Evolutionary conservation across 495 filamentous ascomycete genomes (phyloP).

Genomic region (Hapsidospora chrysogenum): DNA sequence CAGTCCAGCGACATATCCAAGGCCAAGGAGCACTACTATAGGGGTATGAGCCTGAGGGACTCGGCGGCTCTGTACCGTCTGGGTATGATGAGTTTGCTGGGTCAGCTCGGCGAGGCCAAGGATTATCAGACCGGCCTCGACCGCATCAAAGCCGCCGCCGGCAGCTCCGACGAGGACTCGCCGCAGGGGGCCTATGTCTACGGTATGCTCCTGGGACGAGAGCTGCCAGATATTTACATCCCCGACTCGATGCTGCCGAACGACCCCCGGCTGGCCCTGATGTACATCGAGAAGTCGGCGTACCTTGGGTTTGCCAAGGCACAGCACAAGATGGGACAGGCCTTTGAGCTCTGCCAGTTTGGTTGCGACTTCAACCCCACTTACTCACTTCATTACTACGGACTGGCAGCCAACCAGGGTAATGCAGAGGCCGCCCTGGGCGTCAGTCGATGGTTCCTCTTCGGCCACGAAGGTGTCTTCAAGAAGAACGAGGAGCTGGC

Average conservation of each 20-base stretch:
- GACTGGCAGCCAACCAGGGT: slow-evolving; percentile 72
- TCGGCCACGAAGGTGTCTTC: slow-evolving; percentile 80
- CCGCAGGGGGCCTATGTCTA: slow-evolving; percentile 95
- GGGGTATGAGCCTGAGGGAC: slow-evolving; percentile 60
- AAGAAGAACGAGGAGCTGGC: slow-evolving; percentile 90
- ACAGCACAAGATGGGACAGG: slow-evolving; percentile 91
- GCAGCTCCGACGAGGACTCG: slow-evolving; percentile 88
- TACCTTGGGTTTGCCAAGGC: slow-evolving; percentile 95
- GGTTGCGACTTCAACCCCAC: slow-evolving; percentile 91
- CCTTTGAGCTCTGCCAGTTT: slow-evolving; percentile 85
- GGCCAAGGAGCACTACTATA: slow-evolving; percentile 75
- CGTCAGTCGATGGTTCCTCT: slow-evolving; percentile 97
- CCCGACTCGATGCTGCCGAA: slow-evolving; percentile 53
- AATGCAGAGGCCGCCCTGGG: slow-evolving; percentile 89
- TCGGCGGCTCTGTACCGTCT: slow-evolving; percentile 90
- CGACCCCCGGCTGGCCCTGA: slow-evolving; percentile 56
- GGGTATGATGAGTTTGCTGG: slow-evolving; percentile 93
- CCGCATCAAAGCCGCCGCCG: slow-evolving; percentile 64
- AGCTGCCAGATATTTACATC: slow-evolving; percentile 73
- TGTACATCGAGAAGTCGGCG: slow-evolving; percentile 92
- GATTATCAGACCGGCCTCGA: slow-evolving; percentile 66
- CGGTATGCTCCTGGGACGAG: slow-evolving; percentile 83
- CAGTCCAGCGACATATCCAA: slow-evolving; percentile 80
- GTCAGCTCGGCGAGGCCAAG: slow-evolving; percentile 76
- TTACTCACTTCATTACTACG: slow-evolving; percentile 88